phyloP scores from a whole-genome alignment of 495 filamentous ascomycete genomes.

The Neurospora hispaniola region DNA sequence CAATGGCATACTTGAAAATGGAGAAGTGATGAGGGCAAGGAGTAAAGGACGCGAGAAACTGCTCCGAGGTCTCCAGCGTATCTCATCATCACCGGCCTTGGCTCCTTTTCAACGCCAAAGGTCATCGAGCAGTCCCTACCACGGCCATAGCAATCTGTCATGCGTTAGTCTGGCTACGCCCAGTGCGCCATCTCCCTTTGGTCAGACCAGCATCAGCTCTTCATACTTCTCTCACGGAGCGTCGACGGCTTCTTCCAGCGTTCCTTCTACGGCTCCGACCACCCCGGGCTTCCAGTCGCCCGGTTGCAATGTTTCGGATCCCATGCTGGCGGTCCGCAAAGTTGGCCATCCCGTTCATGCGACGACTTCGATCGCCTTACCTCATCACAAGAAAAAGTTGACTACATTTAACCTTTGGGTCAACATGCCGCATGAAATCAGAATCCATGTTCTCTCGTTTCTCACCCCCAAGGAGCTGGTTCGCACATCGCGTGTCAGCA shows the following conservation, averaged over 20 bases:
- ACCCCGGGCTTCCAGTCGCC: slow-evolving; percentile 37
- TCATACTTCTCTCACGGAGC: slow-evolving; percentile 45
- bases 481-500: slow-evolving; percentile 68
- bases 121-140: slow-evolving; percentile 55
- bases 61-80: slow-evolving; percentile 71
- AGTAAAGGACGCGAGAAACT: slow-evolving; percentile 64
- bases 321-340: slow-evolving; percentile 25
- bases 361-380: slow-evolving; percentile 48
- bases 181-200: slow-evolving; percentile 38
- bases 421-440: slow-evolving; percentile 73
- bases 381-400: slow-evolving; percentile 41
- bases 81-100: slow-evolving; percentile 78
- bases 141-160: slow-evolving; percentile 48
- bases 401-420: slow-evolving; percentile 62
- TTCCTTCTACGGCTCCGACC: slow-evolving; percentile 47
- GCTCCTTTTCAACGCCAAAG: slow-evolving; percentile 52
- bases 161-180: slow-evolving; percentile 68
- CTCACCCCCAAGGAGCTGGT: slow-evolving; percentile 75
- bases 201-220: slow-evolving; percentile 39
- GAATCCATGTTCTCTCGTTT: slow-evolving; percentile 64
- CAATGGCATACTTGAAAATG: slow-evolving; percentile 1
- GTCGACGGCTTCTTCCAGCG: slow-evolving; percentile 52
- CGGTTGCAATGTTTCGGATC: slow-evolving; percentile 24
- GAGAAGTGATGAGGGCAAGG: slow-evolving; percentile 45
- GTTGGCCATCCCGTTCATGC: slow-evolving; percentile 17